Percentiles rank a stretch among this genome's conserved stretches.
These are phyloP conservation scores for Coemansia sp. DNA, from an alignment of 192 early-diverging fungal genomes.

Conservation along the genomic window DNA sequence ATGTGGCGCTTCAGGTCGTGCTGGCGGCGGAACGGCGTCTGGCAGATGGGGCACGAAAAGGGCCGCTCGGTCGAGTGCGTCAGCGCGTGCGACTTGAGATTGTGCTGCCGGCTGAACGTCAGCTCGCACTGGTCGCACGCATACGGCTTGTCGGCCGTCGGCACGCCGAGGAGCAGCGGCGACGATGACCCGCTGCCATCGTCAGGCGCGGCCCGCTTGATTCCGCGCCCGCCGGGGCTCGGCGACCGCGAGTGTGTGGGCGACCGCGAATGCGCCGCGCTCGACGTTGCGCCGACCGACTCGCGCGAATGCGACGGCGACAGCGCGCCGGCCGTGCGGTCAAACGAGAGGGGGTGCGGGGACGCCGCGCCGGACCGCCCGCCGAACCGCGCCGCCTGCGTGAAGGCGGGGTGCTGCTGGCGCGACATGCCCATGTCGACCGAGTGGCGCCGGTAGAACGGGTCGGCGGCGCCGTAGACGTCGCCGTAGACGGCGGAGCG, in stretches of 20 bases:
- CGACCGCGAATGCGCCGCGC: background rate
- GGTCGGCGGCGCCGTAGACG: conserved; percentile 12
- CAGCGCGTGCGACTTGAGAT: conserved; percentile 70
- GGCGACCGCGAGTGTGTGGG: background rate
- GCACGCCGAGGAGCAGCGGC: conserved; percentile 13
- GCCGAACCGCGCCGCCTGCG: conserved; percentile 1
- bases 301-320: conserved; percentile 12
- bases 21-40: conserved; percentile 76
- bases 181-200: conserved; percentile 1
- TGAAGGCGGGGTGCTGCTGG: conserved; percentile 10
- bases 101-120: conserved; percentile 71
- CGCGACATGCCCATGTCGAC: conserved; percentile 37
- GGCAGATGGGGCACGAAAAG: conserved; percentile 65
- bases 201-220: conserved; percentile 19
- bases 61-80: conserved; percentile 76
- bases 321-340: conserved; percentile 22
- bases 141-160: conserved; percentile 51
- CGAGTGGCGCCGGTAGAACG: conserved; percentile 40
- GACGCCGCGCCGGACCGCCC: conserved; percentile 21
- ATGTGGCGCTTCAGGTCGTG: conserved; percentile 90
- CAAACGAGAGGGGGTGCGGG: conserved; percentile 28
- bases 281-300: background rate
- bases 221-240: conserved; percentile 10
- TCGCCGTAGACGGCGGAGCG: conserved; percentile 39
- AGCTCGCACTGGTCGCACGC: conserved; percentile 60